Evolutionary conservation across 345 rosid species (phyloP).

Genomic region (Lepidium africanum): DNA sequence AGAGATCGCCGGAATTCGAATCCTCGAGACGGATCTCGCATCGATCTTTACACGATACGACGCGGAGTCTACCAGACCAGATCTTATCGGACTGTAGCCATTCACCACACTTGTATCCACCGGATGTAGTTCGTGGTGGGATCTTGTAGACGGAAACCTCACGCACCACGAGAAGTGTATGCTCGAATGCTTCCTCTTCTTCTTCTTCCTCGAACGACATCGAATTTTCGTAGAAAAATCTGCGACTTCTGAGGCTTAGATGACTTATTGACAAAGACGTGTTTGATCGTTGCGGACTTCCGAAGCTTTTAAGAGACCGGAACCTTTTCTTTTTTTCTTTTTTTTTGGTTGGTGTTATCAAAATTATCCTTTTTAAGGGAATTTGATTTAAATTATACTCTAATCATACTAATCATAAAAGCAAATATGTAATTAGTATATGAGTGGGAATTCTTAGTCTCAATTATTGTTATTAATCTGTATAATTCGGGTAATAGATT

Average conservation of each 20-base stretch:
- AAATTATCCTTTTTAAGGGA: neutral
- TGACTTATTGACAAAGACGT: slow-evolving; percentile 14
- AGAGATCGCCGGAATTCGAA: slow-evolving; percentile 79
- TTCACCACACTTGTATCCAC: slow-evolving; percentile 98
- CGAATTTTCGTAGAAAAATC: neutral
- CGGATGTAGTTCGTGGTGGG: slow-evolving; percentile 90
- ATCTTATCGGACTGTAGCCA: slow-evolving; percentile 99
- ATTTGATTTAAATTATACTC: neutral
- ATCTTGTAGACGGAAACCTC: slow-evolving; percentile 90
- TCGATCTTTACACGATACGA: slow-evolving; percentile 87
- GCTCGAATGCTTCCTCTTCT: slow-evolving; percentile 82
- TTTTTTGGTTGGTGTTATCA: neutral
- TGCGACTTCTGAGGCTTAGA: neutral
- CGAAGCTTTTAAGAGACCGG: neutral
- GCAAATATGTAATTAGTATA: neutral
- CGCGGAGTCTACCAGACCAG: slow-evolving; percentile 97
- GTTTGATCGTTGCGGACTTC: slow-evolving; percentile 26
- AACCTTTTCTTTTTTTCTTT: neutral
- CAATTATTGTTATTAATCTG: too few relatives aligned
- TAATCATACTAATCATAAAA: neutral
- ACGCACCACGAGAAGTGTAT: slow-evolving; percentile 91
- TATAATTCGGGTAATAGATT: too few relatives aligned
- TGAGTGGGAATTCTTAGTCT: neutral
- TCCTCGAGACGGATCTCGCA: slow-evolving; percentile 99
- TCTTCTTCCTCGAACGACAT: slow-evolving; percentile 94